Evolutionary conservation across 108 stramenopile species (phyloP).

Genomic region (Schizochytrium sp.): DNA sequence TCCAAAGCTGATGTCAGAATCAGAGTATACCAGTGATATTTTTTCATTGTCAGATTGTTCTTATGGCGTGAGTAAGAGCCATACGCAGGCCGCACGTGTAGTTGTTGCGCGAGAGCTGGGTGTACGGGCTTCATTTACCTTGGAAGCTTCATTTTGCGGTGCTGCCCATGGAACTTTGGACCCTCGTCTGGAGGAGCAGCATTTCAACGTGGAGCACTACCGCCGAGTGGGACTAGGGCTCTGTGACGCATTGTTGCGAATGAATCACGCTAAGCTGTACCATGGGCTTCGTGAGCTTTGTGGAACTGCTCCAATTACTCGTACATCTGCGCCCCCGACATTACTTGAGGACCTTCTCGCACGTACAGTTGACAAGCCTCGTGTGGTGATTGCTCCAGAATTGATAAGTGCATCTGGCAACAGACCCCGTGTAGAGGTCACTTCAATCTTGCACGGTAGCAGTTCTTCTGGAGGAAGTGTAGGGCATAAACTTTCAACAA

Average conservation of each 20-base stretch:
- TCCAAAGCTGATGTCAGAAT: constrained; percentile 53
- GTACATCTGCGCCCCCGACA: neutral
- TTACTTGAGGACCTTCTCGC: neutral
- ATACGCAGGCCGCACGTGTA: constrained; percentile 75
- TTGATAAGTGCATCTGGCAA: too few species aligned
- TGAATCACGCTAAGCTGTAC: constrained; percentile 41
- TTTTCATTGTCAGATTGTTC: constrained; percentile 58
- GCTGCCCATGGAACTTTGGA: constrained; percentile 39
- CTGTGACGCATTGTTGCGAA: constrained; percentile 24
- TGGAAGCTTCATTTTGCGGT: constrained; percentile 78
- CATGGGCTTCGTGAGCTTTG: constrained; percentile 17
- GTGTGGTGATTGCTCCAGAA: too few species aligned
- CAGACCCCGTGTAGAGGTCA: too few species aligned
- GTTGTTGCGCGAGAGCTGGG: constrained; percentile 69
- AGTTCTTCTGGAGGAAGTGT: too few species aligned
- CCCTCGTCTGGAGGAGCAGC: neutral
- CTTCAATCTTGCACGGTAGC: too few species aligned
- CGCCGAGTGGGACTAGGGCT: constrained; percentile 1
- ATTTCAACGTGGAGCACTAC: constrained; percentile 31
- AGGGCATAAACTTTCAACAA: too few species aligned
- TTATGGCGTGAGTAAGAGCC: constrained; percentile 69
- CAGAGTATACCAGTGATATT: constrained; percentile 38
- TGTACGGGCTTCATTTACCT: constrained; percentile 62
- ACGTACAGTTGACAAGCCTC: neutral
- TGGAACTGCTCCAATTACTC: neutral